Percentiles rank a stretch among this genome's conserved stretches.
Conservation (phyloP, 306 rosid genomes). For the Neltuma alba region DNA sequence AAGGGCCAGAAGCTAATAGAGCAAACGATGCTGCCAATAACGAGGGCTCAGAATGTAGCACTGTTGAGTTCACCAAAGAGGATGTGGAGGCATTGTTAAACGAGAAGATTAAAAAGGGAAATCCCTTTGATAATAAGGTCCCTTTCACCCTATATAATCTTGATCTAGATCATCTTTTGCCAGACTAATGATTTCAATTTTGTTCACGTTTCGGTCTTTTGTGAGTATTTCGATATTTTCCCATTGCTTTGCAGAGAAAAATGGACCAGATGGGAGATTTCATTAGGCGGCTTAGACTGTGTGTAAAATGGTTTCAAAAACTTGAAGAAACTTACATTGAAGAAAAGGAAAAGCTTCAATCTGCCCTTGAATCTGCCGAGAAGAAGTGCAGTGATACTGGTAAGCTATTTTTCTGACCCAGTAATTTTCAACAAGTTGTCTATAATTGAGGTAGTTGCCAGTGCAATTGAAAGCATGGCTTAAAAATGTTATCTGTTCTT, state of each 20-base stretch:
- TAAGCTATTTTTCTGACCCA: conserved; percentile 20
- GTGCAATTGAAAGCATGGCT: not conserved
- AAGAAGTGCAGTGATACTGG: conserved; percentile 71
- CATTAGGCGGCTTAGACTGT: conserved; percentile 68
- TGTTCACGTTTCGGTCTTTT: not conserved
- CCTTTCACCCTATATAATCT: not conserved
- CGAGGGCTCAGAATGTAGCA: conserved; percentile 47
- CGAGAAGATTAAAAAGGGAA: conserved; percentile 63
- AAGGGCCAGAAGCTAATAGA: conserved; percentile 40
- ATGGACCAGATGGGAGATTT: conserved; percentile 59
- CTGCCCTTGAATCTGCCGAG: conserved; percentile 57
- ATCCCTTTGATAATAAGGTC: conserved; percentile 75
- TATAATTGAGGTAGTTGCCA: not conserved
- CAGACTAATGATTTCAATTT: not conserved
- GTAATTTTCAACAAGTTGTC: not conserved
- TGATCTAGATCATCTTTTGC: not conserved
- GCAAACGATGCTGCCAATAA: conserved; percentile 40
- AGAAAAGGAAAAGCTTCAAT: conserved; percentile 71
- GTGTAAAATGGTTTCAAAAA: conserved; percentile 72
- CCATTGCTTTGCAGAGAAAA: conserved; percentile 54
- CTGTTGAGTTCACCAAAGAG: conserved; percentile 67
- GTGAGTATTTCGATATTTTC: not conserved
- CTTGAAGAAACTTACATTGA: conserved; percentile 56
- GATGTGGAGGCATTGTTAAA: conserved; percentile 70
- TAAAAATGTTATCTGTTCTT: conserved; percentile 26